phyloP scores from a whole-genome alignment of 192 early-diverging fungal species.

The Glomus cerebriforme region DNA sequence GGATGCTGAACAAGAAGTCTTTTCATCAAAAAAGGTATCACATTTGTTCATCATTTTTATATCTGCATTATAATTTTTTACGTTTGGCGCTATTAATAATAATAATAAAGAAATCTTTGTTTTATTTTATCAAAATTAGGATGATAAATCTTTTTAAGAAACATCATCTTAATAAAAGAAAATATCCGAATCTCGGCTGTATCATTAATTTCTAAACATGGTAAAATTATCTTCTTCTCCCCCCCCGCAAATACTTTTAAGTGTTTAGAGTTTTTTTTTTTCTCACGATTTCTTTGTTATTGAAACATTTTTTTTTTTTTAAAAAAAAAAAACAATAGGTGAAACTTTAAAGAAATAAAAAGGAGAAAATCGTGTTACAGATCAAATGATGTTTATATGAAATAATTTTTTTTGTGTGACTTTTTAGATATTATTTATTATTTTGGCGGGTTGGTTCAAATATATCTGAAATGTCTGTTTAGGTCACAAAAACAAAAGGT shows the following conservation, averaged over 20 bases:
- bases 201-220: not conserved
- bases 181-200: not conserved
- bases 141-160: too few relatives aligned
- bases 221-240: not conserved
- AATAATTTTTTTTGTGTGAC: too few relatives aligned
- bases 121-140: too few relatives aligned
- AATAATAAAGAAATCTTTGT: too few relatives aligned
- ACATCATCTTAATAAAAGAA: not conserved
- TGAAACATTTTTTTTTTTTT: not conserved
- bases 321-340: not conserved
- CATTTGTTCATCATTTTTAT: not conserved
- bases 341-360: not conserved
- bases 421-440: too few relatives aligned
- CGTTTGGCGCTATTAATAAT: not conserved
- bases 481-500: too few relatives aligned
- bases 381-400: too few relatives aligned
- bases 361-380: not conserved
- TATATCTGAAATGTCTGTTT: too few relatives aligned
- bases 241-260: too few relatives aligned
- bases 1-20: too few relatives aligned
- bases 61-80: not conserved
- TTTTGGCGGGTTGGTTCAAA: too few relatives aligned
- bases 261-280: not conserved
- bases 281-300: not conserved
- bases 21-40: not conserved